A percentile compares a stretch with the other conserved stretches of the same genome.
Evolutionary conservation across 176 grass and related monocot genomes (phyloP).

Genomic region (Tillandsia leiboldiana): DNA sequence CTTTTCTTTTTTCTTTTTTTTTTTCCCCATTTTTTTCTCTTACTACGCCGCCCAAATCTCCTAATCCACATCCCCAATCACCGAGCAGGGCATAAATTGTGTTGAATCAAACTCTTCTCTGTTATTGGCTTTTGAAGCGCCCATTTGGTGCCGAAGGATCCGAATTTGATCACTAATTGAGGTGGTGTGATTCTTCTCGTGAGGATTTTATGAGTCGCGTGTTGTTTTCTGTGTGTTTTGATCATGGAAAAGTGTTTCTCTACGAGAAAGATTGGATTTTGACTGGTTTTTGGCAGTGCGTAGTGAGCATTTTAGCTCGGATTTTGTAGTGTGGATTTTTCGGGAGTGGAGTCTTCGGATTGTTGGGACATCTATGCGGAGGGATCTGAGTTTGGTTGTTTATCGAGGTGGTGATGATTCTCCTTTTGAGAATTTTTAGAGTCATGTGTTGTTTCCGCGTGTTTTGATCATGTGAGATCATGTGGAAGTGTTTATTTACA

Average conservation of each 20-base stretch:
- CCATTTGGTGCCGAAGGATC: background rate
- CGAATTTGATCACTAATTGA: background rate
- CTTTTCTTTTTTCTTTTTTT: background rate
- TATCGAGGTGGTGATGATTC: background rate
- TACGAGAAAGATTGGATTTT: no score
- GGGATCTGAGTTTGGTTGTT: constrained; percentile 4
- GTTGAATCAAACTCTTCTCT: background rate
- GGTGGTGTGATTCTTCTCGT: background rate
- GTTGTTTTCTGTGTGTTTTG: no score
- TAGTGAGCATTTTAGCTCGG: background rate
- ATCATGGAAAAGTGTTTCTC: no score
- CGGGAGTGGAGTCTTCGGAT: background rate
- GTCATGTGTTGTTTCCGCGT: background rate
- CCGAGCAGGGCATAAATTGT: background rate
- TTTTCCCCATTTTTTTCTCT: background rate
- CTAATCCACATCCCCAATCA: background rate
- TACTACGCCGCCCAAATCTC: constrained; percentile 4
- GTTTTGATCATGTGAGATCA: background rate
- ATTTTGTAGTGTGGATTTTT: background rate
- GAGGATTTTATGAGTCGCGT: no score
- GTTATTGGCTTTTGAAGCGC: background rate
- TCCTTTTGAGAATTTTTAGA: background rate
- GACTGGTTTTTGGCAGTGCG: background rate
- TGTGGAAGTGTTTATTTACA: background rate
- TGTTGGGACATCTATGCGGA: background rate